Evolutionary conservation across 495 filamentous ascomycete species (phyloP), one percentile per base, ranked within the genome.

Genomic region (Glonium stellatum): DNA sequence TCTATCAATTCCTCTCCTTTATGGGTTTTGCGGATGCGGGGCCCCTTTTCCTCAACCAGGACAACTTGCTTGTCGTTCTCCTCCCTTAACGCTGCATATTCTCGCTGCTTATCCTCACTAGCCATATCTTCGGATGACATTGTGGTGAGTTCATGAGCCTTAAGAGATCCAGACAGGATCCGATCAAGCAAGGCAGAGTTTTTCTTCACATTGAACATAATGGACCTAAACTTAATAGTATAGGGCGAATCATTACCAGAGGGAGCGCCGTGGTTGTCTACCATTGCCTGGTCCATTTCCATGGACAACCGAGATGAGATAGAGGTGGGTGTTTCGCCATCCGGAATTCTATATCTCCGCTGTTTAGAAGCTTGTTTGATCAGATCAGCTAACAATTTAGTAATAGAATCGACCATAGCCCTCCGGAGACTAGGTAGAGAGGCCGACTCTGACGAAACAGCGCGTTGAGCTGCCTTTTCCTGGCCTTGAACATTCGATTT

Each of bases 1-100:
- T 88, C 90, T 37, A 98, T 81, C 13, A 95, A 59, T 68, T 98
- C 93, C 59, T 97, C 92, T 31, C 93, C 93, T 72, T 97, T 98
- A 71, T 97, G 93, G 1, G 92, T 97, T 63, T 87, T 84, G 66
- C 91, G 82, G 57, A 96, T 87, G 4, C 91, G 83, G 6, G 92
- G 93, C 0, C 82, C 72, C 8, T 92, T 84, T 39, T 95, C 89
- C 41, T 89, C 83, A 34, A 92, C 80, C 54, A 95, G 82, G 51
- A 92, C 88, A 54, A 90, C 84, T 64, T 96, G 91, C 62, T 93
- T 87, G 62, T 97, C 93, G 1, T 87, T 84, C 69, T 92, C 87
- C 54, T 84, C 80, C 64, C 85, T 84, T 72, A 88, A 85, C 58
- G 81, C 78, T 12, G 88, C 88, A 51, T 82, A 85, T 72, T 88